Evolutionary conservation across 208 protist species (phyloP).

Genomic region (Angomonas ambiguus): DNA sequence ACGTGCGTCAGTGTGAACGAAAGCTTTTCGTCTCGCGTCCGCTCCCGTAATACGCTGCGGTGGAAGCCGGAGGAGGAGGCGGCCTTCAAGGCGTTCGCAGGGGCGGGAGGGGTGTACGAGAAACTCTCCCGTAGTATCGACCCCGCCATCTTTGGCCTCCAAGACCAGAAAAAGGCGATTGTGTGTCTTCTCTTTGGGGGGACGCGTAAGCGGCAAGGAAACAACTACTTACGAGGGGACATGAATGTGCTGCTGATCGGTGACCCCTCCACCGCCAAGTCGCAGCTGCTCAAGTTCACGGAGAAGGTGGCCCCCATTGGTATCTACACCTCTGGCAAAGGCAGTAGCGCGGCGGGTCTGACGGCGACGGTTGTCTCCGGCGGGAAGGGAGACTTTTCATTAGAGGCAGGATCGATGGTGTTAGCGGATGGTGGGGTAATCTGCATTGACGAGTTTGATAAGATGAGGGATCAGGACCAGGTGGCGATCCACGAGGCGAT

Average conservation of each 20-base stretch:
- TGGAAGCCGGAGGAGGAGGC: constrained; percentile 90
- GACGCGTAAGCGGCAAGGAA: constrained; percentile 95
- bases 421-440: constrained; percentile 99
- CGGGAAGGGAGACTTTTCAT: constrained; percentile 95
- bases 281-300: constrained; percentile 98
- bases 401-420: constrained; percentile 99
- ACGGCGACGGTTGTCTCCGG: constrained; percentile 96
- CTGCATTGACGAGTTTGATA: constrained; percentile 99
- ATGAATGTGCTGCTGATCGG: constrained; percentile 99
- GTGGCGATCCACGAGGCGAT: constrained; percentile 99
- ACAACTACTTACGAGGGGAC: constrained; percentile 96
- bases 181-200: constrained; percentile 98
- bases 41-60: constrained; percentile 59
- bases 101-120: constrained; percentile 91
- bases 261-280: constrained; percentile 99
- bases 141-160: constrained; percentile 97
- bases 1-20: constrained; percentile 78
- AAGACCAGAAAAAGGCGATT: constrained; percentile 97
- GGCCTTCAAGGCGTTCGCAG: constrained; percentile 85
- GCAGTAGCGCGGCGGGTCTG: constrained; percentile 96
- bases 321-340: constrained; percentile 99
- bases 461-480: constrained; percentile 98
- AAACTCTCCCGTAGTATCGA: constrained; percentile 93
- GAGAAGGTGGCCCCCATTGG: constrained; percentile 95
- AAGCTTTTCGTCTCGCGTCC: constrained; percentile 85